Base-by-base conservation (phyloP, 108 stramenopile genomes). In the Skeletonema potamos region DNA sequence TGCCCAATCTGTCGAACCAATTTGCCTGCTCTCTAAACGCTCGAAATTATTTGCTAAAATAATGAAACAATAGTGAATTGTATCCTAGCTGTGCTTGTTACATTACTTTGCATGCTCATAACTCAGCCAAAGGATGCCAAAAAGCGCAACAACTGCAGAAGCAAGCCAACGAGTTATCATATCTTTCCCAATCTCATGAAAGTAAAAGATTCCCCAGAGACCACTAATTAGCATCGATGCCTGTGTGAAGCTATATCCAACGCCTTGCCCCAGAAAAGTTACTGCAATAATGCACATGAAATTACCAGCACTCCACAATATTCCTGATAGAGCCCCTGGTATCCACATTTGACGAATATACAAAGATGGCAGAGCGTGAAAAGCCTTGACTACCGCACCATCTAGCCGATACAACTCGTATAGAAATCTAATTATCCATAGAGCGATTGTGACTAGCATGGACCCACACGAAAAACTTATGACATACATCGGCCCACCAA, bases 1-100 rank as follows among this genome's bases (percentile, higher is more conserved):
- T 98, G 98, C 64, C 96, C 96, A 15, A 89, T 89, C 20, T 97
- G 96, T 63, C 66, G 90, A 43, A 33, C 36, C 10, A 29, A 8
- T 12, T 24, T 59, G 28, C 58, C 58, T 22, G 48, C 48, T 20
- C 48, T 51, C 22, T 51, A 51, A 9, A 7, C 34, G 1, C 22
- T 7, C 13, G 22, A 22, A 3, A 18, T 24, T n/a, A 18, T 24
- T n/a, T 51, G 22, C 6, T 24, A 51, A 51, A 51, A 20, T 22
- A 51, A 22, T 51, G 48, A 15, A 22, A 51, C 48, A 51, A 20
- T 51, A 51, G 48, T 51, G 48, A 51, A 51, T 51, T 51, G 6
- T 48, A 48, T 9, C 22, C 7, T 20, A 22, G 48, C 6, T 15
- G 46, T 48, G 20, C 22, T 22, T 3, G 27, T 1, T 15, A 59